phyloP scores from a whole-genome alignment of 2,329 filamentous ascomycete genomes.

The Shiraia sp. region DNA sequence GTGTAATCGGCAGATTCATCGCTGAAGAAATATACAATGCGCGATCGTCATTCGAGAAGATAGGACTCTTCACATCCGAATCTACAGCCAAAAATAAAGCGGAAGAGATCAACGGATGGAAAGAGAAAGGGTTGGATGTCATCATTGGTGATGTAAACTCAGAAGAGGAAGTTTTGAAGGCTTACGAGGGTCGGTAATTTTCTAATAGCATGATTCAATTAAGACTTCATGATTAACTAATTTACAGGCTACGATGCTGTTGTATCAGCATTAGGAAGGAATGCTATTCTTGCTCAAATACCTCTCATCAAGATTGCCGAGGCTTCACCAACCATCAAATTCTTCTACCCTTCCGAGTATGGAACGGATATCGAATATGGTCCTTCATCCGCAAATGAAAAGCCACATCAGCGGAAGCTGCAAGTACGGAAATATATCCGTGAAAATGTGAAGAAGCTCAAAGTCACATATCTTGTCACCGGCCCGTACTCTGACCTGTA shows the following conservation, averaged over 20 bases:
- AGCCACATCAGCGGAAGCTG: constrained; percentile 71
- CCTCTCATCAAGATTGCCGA: constrained; percentile 65
- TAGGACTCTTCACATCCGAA: constrained; percentile 62
- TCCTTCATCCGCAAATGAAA: constrained; percentile 61
- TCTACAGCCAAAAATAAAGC: constrained; percentile 57
- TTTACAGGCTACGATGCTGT: constrained; percentile 65
- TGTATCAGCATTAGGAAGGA: constrained; percentile 66
- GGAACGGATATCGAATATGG: constrained; percentile 59
- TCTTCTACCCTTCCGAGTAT: constrained; percentile 65
- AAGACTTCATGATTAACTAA: neutral
- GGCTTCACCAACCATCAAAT: constrained; percentile 56
- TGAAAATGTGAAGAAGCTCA: constrained; percentile 57
- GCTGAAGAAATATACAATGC: constrained; percentile 53
- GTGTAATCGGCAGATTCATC: constrained; percentile 58
- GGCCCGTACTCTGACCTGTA: constrained; percentile 71
- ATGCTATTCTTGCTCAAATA: constrained; percentile 64
- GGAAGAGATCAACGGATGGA: constrained; percentile 52
- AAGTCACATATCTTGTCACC: constrained; percentile 70
- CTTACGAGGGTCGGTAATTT: constrained; percentile 53
- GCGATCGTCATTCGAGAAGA: constrained; percentile 52
- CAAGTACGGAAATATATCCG: constrained; percentile 66
- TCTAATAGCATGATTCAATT: neutral
- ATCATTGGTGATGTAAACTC: constrained; percentile 60
- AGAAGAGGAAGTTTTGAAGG: constrained; percentile 57
- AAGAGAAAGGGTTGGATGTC: constrained; percentile 56